Evolutionary conservation across 805 yeast species (phyloP), one percentile per base, ranked within the genome.

Genomic region (Lachancea quebecensis): DNA sequence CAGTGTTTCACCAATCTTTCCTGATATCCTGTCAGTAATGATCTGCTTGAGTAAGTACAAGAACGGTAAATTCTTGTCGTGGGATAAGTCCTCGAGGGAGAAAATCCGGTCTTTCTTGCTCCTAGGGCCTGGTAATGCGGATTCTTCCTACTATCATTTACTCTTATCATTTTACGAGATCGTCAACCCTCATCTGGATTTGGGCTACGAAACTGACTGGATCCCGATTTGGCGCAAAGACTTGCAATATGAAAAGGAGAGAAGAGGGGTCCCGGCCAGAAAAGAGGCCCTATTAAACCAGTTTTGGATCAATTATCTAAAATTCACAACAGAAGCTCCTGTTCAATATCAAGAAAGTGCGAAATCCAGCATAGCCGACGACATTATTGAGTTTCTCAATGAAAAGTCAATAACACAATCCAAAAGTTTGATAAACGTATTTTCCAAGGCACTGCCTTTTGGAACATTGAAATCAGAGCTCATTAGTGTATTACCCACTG

Each of bases 81-180:
- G 73, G 51, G 70, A 67, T 16, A 82, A 81, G 45, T 64, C 65
- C 3, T 51, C 78, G 1, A 68, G 69, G 14, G 70, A 68, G 2
- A 72, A 71, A 47, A 55, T 84, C 10, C 38, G 68, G 1, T 72
- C 65, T 0, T 72, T 81, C 50, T 52, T 84, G 16, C 65, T 65
- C 10, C 49, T 78, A 11, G 84, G 88, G 0, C 75, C 78, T 1
- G 68, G 81, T 39, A 70, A 69, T 41, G 78, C 85, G 41, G 65
- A 69, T 27, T 73, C 80, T 0, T 50, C 64, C 0, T 82, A 78
- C 55, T 84, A 77, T 51, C 46, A 48, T 6, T 39, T 57, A 10
- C 44, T 68, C 18, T 46, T 48, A 10, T 33, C 44, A 4, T 55
- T 65, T 27, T 51, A 60, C 16, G 35, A 49, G 25, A 40, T 43